Percentiles rank a stretch among this genome's conserved stretches.
Evolutionary conservation across 2,329 filamentous ascomycete genomes (phyloP).

Genomic region (Botrytis fragariae): DNA sequence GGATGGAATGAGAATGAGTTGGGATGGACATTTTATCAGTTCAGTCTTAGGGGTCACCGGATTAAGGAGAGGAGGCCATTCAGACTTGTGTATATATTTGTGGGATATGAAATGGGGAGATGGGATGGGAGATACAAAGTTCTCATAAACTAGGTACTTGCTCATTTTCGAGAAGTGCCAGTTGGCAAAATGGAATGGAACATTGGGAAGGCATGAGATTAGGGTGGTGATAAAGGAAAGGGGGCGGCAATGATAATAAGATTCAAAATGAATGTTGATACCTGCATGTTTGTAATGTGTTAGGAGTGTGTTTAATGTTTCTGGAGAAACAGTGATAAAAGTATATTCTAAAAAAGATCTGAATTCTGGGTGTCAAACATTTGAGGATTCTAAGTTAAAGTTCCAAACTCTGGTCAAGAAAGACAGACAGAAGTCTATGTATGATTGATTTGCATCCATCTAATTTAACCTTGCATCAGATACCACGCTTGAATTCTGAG

Average conservation of each 20-base stretch:
- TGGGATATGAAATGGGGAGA: slow-evolving; percentile 1
- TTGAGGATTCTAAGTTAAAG: background rate
- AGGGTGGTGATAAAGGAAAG: background rate
- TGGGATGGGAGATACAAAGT: background rate
- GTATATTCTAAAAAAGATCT: background rate
- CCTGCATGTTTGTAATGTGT: background rate
- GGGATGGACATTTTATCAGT: background rate
- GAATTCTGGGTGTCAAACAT: background rate
- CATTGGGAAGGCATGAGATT: background rate
- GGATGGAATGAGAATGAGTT: background rate
- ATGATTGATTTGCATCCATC: background rate
- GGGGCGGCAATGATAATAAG: slow-evolving; percentile 7
- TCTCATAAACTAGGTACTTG: background rate
- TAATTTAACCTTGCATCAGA: background rate
- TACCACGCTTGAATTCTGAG: background rate
- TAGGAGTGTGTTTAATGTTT: background rate
- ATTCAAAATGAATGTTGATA: background rate
- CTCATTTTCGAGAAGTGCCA: background rate
- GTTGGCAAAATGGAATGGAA: background rate
- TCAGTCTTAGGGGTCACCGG: background rate
- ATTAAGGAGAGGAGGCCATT: background rate
- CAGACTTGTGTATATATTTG: slow-evolving; percentile 15
- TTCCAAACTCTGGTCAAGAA: background rate
- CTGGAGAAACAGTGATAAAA: background rate
- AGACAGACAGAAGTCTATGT: background rate